Evolutionary conservation across 768 basidiomycete genomes (phyloP), one percentile per base, ranked within the genome.

Genomic region (Naganishia randhawae): DNA sequence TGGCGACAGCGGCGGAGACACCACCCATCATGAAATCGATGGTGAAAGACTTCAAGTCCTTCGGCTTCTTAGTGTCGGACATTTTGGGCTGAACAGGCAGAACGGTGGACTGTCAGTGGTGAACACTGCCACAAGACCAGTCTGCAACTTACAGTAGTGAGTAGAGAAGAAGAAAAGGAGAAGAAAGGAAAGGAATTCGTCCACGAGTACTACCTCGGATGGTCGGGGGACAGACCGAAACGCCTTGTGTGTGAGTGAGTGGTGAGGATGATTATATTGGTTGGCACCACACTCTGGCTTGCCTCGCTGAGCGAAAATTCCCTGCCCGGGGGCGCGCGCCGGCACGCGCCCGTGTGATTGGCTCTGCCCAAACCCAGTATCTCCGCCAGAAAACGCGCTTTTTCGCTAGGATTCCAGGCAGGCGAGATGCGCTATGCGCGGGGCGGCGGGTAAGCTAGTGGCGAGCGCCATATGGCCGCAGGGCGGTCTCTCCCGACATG

Each of bases 31-130:
- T 73, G 78, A 78, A 80, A 69, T 80, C 75, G 68, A 72, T 57
- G 76, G 89, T 86, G 84, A 97, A 96, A 11, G 95, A 92, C 86
- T 90, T 86, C 71, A 90, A 89, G 79, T 86, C 83, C 86, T 97
- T 97, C 82, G 84, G 84, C 86, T 85, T 94, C 85, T 77, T 81
- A 61, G 53, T 64, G 33, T 76, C 75, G 62, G 73, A 63, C 73
- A 74, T 74, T 70, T 72, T 73, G 72, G 57, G 67, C 39, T 68
- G 66, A 31, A 45, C 10, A 35, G 17, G 35, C 33, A 27, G 39
- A 37, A 39, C 4, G 10, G 57, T 57, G 35, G 39, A 13, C 25
- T 27, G n/a, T 61, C 37, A 39, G 22, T 25, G 16, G 2, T 6
- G n/a, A 32, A 3, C 33, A 8, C 33, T 37, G n/a, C 22, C 33